Evolutionary conservation across 441 rosid genomes (phyloP).

Genomic region (Daphne laureola): DNA sequence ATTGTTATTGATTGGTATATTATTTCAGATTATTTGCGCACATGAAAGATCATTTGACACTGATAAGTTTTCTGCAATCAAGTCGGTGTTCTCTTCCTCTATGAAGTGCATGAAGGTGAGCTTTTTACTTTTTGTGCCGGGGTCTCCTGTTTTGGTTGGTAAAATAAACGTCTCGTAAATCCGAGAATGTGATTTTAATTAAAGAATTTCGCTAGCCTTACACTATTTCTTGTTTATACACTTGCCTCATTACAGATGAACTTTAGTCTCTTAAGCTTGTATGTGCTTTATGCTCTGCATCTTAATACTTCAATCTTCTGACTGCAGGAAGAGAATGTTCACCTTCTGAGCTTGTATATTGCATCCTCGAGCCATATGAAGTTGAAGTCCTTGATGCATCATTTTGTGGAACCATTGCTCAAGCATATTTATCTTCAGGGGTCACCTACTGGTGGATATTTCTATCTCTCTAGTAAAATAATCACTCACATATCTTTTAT

Average conservation of each 20-base stretch:
- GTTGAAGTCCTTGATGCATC: constrained; percentile 39
- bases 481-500: neutral
- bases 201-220: too few species aligned
- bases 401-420: constrained; percentile 54
- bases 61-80: constrained; percentile 49
- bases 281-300: neutral
- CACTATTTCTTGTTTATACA: neutral
- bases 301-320: constrained; percentile 5
- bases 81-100: constrained; percentile 40
- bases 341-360: constrained; percentile 43
- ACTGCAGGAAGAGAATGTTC: constrained; percentile 34
- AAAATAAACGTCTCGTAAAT: too few species aligned
- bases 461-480: constrained; percentile 6
- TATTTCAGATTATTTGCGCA: constrained; percentile 58
- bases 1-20: constrained; percentile 14
- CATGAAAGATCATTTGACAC: constrained; percentile 61
- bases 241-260: neutral
- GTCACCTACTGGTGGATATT: constrained; percentile 39
- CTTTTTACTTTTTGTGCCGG: constrained; percentile 10
- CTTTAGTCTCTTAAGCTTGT: neutral
- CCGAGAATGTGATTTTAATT: too few species aligned
- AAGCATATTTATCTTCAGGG: constrained; percentile 42
- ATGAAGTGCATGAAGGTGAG: constrained; percentile 39
- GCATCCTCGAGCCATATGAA: constrained; percentile 55
- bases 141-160: neutral